Evolutionary conservation across 1,139 yeast species (phyloP).

Genomic region (Geotrichum siamense): DNA sequence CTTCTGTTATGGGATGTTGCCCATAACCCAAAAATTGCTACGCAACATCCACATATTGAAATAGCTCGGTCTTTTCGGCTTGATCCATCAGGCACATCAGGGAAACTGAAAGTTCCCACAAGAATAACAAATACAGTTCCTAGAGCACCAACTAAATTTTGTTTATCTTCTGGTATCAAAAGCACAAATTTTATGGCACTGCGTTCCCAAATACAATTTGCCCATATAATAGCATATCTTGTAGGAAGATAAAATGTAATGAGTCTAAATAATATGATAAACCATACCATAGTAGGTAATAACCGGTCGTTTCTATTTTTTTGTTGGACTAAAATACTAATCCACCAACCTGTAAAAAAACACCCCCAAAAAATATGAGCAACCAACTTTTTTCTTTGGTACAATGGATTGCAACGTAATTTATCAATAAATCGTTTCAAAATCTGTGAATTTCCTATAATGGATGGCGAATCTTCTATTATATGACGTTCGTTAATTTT

Average conservation of each 20-base stretch:
- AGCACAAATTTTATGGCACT: slow-evolving; percentile 38
- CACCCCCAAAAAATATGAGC: slow-evolving; percentile 29
- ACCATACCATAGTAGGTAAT: slow-evolving; percentile 55
- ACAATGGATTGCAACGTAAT: too few species aligned
- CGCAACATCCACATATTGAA: slow-evolving; percentile 53
- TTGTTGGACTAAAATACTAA: slow-evolving; percentile 49
- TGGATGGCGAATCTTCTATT: too few species aligned
- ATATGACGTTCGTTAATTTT: too few species aligned
- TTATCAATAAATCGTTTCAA: too few species aligned
- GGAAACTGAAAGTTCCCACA: slow-evolving; percentile 47
- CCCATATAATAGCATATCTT: slow-evolving; percentile 30
- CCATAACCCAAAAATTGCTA: slow-evolving; percentile 44
- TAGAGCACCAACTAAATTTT: slow-evolving; percentile 41
- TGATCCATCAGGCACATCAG: slow-evolving; percentile 13
- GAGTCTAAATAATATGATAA: slow-evolving; percentile 47
- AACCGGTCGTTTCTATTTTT: slow-evolving; percentile 53
- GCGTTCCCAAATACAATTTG: slow-evolving; percentile 40
- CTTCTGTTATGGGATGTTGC: slow-evolving; percentile 44
- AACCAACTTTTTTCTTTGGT: slow-evolving; percentile 26
- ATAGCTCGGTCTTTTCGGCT: slow-evolving; percentile 48
- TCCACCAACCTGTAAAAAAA: slow-evolving; percentile 64
- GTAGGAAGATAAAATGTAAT: slow-evolving; percentile 49
- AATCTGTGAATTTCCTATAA: too few species aligned
- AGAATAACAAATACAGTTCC: slow-evolving; percentile 42
- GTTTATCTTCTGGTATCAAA: slow-evolving; percentile 37